phyloP scores from a whole-genome alignment of 768 basidiomycete species.

The Pleurotus citrinopileatus region DNA sequence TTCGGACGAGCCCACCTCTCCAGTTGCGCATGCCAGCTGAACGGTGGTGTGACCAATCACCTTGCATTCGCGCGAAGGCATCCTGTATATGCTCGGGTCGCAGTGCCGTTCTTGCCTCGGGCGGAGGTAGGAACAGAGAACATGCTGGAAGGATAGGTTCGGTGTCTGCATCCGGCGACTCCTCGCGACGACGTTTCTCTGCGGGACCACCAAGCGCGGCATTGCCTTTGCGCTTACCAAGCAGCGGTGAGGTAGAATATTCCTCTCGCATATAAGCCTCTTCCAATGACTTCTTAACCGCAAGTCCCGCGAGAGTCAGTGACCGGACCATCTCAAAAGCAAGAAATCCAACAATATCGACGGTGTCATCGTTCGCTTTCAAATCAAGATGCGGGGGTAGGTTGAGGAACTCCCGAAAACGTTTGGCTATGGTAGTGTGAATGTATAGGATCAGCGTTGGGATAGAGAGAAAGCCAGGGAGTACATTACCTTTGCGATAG shows the following conservation, averaged over 20 bases:
- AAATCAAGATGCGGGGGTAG: slow-evolving; percentile 83
- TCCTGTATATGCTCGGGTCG: slow-evolving; percentile 87
- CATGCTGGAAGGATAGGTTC: slow-evolving; percentile 68
- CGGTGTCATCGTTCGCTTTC: slow-evolving; percentile 89
- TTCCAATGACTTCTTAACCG: slow-evolving; percentile 77
- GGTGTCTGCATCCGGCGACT: slow-evolving; percentile 56
- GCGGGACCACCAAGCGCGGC: slow-evolving; percentile 39
- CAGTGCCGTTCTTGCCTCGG: slow-evolving; percentile 76
- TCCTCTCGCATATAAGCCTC: slow-evolving; percentile 68
- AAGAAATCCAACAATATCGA: slow-evolving; percentile 96
- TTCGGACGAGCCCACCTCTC: slow-evolving; percentile 81
- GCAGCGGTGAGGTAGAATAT: slow-evolving; percentile 52
- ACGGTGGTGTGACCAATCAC: slow-evolving; percentile 76
- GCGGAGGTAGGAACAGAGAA: slow-evolving; percentile 77
- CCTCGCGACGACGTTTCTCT: slow-evolving; percentile 55
- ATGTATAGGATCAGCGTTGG: background rate
- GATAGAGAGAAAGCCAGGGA: background rate
- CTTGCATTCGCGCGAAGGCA: slow-evolving; percentile 88
- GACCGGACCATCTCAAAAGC: slow-evolving; percentile 97
- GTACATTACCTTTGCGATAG: slow-evolving; percentile 85
- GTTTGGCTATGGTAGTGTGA: slow-evolving; percentile 89
- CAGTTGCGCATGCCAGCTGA: slow-evolving; percentile 89
- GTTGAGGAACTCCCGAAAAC: slow-evolving; percentile 93
- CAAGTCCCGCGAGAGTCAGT: slow-evolving; percentile 83
- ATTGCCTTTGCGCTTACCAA: slow-evolving; percentile 68